phyloP scores from a whole-genome alignment of 345 rosid species.

The Ailanthus altissimus region DNA sequence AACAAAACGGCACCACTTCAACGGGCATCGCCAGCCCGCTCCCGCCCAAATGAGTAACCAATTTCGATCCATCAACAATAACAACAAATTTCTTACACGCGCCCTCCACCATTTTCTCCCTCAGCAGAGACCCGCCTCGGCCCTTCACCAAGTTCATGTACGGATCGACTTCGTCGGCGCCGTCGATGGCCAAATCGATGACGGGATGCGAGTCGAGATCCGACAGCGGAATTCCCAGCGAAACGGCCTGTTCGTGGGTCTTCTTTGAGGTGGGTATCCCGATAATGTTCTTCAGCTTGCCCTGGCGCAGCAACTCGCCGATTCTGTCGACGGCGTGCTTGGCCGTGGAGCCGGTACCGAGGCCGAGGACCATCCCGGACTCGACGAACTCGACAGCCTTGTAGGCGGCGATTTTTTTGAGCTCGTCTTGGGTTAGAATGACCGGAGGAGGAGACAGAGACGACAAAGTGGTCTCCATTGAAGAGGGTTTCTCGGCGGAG shows the following conservation, averaged over 20 bases:
- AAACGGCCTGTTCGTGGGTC: constrained; percentile 76
- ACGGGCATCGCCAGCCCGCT: constrained; percentile 82
- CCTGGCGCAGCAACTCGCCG: constrained; percentile 72
- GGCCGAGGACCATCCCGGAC: constrained; percentile 98
- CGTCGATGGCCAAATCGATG: constrained; percentile 88
- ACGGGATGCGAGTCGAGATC: constrained; percentile 72
- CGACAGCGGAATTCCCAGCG: constrained; percentile 78
- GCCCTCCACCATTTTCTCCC: constrained; percentile 96
- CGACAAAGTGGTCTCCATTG: constrained; percentile 33
- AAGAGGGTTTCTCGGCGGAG: constrained; percentile 31
- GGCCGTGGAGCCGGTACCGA: constrained; percentile 98
- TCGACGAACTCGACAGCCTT: constrained; percentile 89
- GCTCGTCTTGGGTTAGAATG: constrained; percentile 67
- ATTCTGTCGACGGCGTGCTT: constrained; percentile 90
- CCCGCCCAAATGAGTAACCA: constrained; percentile 67
- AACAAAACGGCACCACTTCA: constrained; percentile 82
- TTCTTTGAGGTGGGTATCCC: constrained; percentile 88
- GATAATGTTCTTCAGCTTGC: constrained; percentile 61
- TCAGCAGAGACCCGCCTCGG: constrained; percentile 81
- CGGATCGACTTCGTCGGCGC: constrained; percentile 96
- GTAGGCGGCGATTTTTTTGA: constrained; percentile 78
- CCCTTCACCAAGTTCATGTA: constrained; percentile 83
- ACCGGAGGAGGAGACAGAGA: constrained; percentile 28
- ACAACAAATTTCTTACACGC: constrained; percentile 74
- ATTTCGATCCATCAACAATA: constrained; percentile 69